Evolutionary conservation across 345 rosid genomes (phyloP), one percentile per base, ranked within the genome.

Genomic region (Bruguiera parviflora): DNA sequence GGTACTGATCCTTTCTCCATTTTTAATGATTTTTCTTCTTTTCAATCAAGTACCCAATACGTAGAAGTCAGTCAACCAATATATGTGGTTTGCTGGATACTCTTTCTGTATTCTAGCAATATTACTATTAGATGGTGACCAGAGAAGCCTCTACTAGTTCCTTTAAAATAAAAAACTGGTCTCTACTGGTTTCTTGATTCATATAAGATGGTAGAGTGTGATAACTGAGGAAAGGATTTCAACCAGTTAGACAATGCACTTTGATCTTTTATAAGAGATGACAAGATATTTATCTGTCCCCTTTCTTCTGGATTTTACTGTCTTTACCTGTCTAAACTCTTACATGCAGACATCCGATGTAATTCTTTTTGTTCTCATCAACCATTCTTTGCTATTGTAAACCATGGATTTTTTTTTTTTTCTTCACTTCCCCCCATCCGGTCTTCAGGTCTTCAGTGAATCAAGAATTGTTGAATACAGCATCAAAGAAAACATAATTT

Each of bases 391-490:
- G 37, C 11, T 61, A 61, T 8, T 3, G 15, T 51, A 8, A 37
- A 25, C 11, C 5, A 37, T 4, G 18, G 10, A 8, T 64, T 33
- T 7, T 29, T 29, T 63, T 5, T 18, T 60, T 28, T 1, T 3
- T 46, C 5, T 25, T 33, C 39, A 8, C 24, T 16, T 9, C 5
- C 8, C 8, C 5, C 35, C 19, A 37, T 19, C 22, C 49, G 10
- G 53, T 24, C 71, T 62, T 49, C 79, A 93, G 98, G 79, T 91
- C 46, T 93, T 91, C 57, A 83, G 81, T 47, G 97, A 93, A 72
- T 89, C 97, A 16, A 84, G 65, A 53, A 93, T 93, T 59, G 86
- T 83, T 20, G 94, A 93, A 52, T 93, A 89, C 70, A 80, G 68
- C 52, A 71, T 93, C 35, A 64, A 81, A 53, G 94, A 90, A 75